Base-by-base conservation (phyloP, 805 yeast genomes). In the Saturnispora diversa region DNA sequence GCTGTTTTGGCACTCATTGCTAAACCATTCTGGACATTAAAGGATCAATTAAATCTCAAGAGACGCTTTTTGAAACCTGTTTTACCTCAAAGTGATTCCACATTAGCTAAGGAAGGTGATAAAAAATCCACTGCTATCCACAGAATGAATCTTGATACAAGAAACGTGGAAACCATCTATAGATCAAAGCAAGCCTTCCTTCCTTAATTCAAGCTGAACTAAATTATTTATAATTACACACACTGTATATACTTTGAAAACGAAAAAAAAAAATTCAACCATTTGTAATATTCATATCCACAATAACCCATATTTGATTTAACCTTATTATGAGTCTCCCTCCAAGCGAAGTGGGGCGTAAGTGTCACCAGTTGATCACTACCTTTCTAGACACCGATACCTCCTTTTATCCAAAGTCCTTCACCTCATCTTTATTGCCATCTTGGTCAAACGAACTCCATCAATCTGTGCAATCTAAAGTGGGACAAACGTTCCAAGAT, bases 61-160 rank as follows among this genome's bases (percentile, higher is more conserved):
- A 60, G 69, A 46, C 59, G 55, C 46, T 83, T 58, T 62, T 60
- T 80, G 50, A 80, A 80, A 43, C 66, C 72, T 7, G 72, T 77
- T 4, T 53, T 69, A 44, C 80, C 87, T 2, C 74, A 71, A 50
- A 51, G 65, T 9, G 66, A 65, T 13, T 70, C 53, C 38, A 49
- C 55, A 15, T 44, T 54, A 17, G 50, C 50, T 13, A 51, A 50
- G 17, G 53, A 52, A 45, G 55, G 53, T 37, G 73, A 73, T 44
- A 76, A 76, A 52, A 68, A 70, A 19, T 68, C 74, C 15, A 59
- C 67, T 29, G 65, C 72, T 11, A 65, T 72, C 40, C 71, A 72
- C 49, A 70, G 78, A 43, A 84, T 79, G 72, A 78, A 84, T 56
- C 73, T 76, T 40, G 68, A 62, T 17, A 67, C 67, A 34, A 66